Evolutionary conservation across 306 rosid species (phyloP).

Genomic region (Elaeagnus macrophylla): DNA sequence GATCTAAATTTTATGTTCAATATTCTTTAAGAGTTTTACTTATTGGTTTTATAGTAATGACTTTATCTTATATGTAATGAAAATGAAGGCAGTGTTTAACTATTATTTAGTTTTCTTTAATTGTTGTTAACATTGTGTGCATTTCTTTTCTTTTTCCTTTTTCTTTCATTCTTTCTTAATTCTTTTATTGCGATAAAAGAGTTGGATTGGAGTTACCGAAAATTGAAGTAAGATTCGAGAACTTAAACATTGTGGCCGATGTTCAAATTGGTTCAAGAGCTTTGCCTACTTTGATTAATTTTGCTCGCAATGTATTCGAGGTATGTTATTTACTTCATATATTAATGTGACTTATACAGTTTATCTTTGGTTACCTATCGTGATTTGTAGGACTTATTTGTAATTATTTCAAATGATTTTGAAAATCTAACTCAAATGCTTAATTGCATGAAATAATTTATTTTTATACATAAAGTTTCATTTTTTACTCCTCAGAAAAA

Average conservation of each 20-base stretch:
- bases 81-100: not conserved
- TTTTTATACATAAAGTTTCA: no score
- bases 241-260: conserved; percentile 49
- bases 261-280: conserved; percentile 64
- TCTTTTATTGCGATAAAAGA: conserved; percentile 16
- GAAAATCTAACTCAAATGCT: no score
- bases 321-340: conserved; percentile 14
- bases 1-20: not conserved
- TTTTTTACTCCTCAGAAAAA: no score
- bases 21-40: not conserved
- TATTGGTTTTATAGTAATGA: not conserved
- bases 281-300: conserved; percentile 53
- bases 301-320: conserved; percentile 44
- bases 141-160: not conserved
- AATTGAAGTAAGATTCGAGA: conserved; percentile 49
- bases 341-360: not conserved
- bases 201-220: conserved; percentile 59
- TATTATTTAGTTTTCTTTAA: not conserved
- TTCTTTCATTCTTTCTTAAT: not conserved
- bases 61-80: no score
- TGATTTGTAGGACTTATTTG: no score
- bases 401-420: no score
- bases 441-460: no score
- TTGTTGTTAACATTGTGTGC: no score
- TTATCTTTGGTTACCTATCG: not conserved